Percentiles rank a stretch among this genome's conserved stretches.
These are phyloP conservation scores for Sugiyamaella smithiae DNA, from an alignment of 805 yeast species.

Conservation along the genomic window DNA sequence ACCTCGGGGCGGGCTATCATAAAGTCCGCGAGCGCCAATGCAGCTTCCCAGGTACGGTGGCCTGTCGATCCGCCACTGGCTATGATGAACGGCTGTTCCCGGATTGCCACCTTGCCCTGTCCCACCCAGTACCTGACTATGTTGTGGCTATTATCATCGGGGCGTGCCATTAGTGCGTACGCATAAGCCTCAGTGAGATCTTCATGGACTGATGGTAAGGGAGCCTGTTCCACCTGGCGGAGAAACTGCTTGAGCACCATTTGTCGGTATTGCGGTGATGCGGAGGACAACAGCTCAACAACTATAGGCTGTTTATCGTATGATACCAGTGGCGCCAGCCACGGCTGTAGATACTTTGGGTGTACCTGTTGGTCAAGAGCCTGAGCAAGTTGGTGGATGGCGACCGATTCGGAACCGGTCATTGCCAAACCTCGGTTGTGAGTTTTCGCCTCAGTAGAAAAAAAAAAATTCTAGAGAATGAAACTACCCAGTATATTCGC, in stretches of 20 bases:
- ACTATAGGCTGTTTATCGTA: conserved; percentile 13
- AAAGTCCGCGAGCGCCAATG: conserved; percentile 59
- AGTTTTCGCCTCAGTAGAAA: not conserved
- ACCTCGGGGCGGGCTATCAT: conserved; percentile 31
- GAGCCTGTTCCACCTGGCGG: conserved; percentile 10
- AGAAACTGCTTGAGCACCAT: conserved; percentile 18
- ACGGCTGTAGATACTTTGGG: conserved; percentile 9
- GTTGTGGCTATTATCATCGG: not conserved
- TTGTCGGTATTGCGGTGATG: conserved; percentile 13
- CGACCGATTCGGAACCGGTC: not conserved
- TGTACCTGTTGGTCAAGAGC: conserved; percentile 25
- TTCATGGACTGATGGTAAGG: conserved; percentile 9
- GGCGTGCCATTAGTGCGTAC: not conserved
- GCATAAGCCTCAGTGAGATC: conserved; percentile 15
- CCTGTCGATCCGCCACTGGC: conserved; percentile 74
- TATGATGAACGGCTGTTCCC: conserved; percentile 25
- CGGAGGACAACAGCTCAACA: conserved; percentile 5
- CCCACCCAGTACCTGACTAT: not conserved
- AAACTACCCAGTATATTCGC: no score
- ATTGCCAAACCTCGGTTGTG: not conserved
- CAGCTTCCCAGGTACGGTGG: conserved; percentile 91
- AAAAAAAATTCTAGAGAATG: no score
- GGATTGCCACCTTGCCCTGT: not conserved
- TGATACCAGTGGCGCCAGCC: conserved; percentile 4
- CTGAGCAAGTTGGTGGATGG: conserved; percentile 1